phyloP scores from a whole-genome alignment of 2,329 filamentous ascomycete genomes.

The Bipolaris zeicola region DNA sequence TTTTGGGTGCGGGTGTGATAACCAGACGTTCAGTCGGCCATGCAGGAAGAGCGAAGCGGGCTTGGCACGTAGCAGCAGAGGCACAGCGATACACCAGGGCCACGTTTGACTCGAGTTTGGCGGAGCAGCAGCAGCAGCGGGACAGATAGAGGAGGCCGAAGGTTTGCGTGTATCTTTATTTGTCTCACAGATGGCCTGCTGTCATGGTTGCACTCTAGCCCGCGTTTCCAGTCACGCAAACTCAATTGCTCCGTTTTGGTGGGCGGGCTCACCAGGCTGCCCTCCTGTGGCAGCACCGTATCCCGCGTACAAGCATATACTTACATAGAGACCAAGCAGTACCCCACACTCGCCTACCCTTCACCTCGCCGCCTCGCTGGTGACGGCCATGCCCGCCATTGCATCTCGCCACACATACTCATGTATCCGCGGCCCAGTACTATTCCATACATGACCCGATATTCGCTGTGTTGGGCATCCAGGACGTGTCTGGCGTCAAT shows the following conservation, averaged over 20 bases:
- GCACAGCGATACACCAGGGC: background rate
- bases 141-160: background rate
- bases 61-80: conserved; percentile 14
- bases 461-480: background rate
- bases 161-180: background rate
- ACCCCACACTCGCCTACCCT: conserved; percentile 1
- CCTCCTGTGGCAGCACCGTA: background rate
- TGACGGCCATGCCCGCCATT: background rate
- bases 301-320: too few relatives aligned
- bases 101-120: conserved; percentile 7
- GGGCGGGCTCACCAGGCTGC: background rate
- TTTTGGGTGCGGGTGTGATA: conserved; percentile 27
- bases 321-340: background rate
- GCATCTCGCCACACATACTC: background rate
- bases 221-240: background rate
- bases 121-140: background rate
- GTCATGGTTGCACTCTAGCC: background rate
- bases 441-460: background rate
- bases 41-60: conserved; percentile 15
- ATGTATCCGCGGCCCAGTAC: background rate
- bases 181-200: too few relatives aligned
- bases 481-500: background rate
- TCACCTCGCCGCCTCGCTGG: too few relatives aligned
- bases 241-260: background rate
- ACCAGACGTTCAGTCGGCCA: conserved; percentile 17